phyloP scores from a whole-genome alignment of 306 rosid genomes.

The barrel medic (Medicago truncatula) region DNA sequence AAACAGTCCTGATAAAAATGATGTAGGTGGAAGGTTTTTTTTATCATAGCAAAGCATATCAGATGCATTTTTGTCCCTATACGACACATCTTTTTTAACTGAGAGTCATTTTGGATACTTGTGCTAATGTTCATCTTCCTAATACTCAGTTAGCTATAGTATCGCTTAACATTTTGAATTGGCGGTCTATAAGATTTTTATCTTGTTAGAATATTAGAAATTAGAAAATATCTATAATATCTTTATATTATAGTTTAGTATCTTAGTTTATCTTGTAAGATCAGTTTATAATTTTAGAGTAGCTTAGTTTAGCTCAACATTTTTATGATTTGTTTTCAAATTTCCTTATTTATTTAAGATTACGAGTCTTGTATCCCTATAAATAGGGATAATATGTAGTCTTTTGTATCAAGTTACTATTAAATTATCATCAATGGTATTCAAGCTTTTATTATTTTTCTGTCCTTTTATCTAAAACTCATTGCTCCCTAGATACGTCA shows the following conservation, averaged over 20 bases:
- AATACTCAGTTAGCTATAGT: neutral
- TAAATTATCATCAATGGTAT: neutral
- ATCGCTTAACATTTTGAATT: conserved; percentile 38
- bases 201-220: conserved; percentile 2
- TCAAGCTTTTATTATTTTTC: neutral
- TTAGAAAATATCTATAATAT: neutral
- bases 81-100: conserved; percentile 25
- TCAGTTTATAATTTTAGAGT: neutral
- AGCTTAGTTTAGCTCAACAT: neutral
- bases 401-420: neutral
- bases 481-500: neutral
- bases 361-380: neutral
- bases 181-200: conserved; percentile 16
- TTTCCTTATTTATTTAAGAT: neutral
- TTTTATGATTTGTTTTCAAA: neutral
- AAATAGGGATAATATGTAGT: neutral
- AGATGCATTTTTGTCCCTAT: conserved; percentile 22
- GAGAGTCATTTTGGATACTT: conserved; percentile 18
- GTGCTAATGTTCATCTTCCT: conserved; percentile 12
- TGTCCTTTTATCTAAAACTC: neutral
- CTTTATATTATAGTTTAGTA: neutral
- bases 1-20: conserved; percentile 24
- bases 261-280: neutral
- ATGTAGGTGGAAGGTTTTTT: conserved; percentile 3
- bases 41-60: conserved; percentile 15